Percentiles rank a stretch among this genome's conserved stretches.
Evolutionary conservation across 495 filamentous ascomycete genomes (phyloP).

Genomic region (Neurospora africana): DNA sequence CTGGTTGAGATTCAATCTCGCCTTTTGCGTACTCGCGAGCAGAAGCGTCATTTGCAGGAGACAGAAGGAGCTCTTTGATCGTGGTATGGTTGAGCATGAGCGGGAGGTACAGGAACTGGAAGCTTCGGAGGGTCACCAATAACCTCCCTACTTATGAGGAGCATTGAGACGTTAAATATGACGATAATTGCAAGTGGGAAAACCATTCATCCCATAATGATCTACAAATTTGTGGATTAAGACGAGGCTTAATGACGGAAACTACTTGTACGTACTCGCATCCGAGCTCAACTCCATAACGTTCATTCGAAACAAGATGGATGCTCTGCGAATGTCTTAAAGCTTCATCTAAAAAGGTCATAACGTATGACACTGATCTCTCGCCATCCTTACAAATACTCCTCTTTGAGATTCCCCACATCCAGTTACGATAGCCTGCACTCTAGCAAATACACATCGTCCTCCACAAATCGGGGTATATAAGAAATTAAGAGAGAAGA

Average conservation of each 20-base stretch:
- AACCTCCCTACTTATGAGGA: not conserved
- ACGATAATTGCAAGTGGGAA: not conserved
- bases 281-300: not conserved
- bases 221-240: not conserved
- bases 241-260: not conserved
- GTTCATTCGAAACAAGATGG: not conserved
- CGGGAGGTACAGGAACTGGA: not conserved
- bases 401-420: not conserved
- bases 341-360: constrained; percentile 7
- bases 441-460: not conserved
- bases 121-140: not conserved
- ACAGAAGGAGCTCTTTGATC: not conserved
- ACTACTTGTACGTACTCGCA: not conserved
- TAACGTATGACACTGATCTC: not conserved
- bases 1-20: not conserved
- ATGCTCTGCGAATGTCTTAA: constrained; percentile 8
- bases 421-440: not conserved
- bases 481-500: not conserved
- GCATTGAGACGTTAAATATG: not conserved
- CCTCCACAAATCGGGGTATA: not conserved
- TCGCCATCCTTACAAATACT: not conserved
- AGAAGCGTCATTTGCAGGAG: not conserved
- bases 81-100: not conserved
- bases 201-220: not conserved
- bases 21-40: not conserved